Conservation (phyloP, 2,329 filamentous ascomycete genomes). For the Lecanicillium sp. region DNA sequence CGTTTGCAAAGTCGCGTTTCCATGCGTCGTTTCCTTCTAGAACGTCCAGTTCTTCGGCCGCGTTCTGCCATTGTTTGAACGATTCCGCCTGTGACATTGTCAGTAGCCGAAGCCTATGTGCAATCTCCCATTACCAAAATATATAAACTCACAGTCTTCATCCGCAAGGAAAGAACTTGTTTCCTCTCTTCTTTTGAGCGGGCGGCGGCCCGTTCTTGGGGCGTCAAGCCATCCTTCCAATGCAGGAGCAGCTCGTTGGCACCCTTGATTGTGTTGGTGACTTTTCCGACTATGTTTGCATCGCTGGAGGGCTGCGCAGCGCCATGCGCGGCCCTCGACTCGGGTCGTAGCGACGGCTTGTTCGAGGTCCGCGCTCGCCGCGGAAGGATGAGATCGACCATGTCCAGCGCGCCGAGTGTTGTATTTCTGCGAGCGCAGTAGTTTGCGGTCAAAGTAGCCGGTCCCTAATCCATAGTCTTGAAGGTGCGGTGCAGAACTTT, state of each 20-base stretch:
- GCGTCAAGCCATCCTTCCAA: conserved; percentile 45
- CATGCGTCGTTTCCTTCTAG: conserved; percentile 75
- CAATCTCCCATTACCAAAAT: neutral
- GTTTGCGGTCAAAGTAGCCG: neutral
- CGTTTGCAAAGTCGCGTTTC: conserved; percentile 58
- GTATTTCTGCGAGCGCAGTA: neutral
- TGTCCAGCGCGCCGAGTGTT: neutral
- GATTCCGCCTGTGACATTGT: conserved; percentile 49
- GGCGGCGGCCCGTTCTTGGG: conserved; percentile 39
- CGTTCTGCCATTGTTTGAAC: conserved; percentile 64
- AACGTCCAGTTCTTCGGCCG: conserved; percentile 68
- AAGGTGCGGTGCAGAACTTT: neutral
- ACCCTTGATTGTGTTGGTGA: conserved; percentile 26
- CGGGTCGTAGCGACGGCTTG: neutral
- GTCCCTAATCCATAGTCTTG: conserved; percentile 1
- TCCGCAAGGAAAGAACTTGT: conserved; percentile 53
- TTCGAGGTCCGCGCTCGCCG: conserved; percentile 5
- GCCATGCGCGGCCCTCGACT: neutral
- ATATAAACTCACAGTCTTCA: conserved; percentile 52
- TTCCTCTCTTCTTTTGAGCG: conserved; percentile 48
- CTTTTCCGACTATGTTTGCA: conserved; percentile 2
- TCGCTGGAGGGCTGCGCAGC: neutral
- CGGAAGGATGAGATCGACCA: conserved; percentile 10
- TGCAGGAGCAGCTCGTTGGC: conserved; percentile 35
- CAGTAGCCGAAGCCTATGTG: conserved; percentile 3